Base-by-base conservation (phyloP, 495 filamentous ascomycete species). In the Aspergillus ostianus region DNA sequence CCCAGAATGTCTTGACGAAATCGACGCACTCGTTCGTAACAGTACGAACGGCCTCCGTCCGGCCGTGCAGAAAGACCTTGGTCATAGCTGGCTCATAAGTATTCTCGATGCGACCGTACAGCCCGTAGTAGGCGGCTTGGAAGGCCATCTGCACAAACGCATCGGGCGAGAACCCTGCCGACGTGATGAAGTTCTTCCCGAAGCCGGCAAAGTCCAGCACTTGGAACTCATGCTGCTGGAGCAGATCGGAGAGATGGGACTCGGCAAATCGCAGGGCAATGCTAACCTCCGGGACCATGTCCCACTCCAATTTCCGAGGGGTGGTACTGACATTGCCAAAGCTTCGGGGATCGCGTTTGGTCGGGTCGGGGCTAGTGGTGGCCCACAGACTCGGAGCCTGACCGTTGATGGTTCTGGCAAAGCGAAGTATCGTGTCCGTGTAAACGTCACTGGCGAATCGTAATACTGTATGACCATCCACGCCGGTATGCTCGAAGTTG, bases 101-200 rank as follows among this genome's bases (percentile, higher is more conserved):
- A 68, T 90, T 95, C 73, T 98, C 94, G 6, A 96, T 82, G 5
- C 91, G 85, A 6, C 94, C 94, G 65, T 98, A 98, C 32, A 98
- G 85, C 29, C 95, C 94, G 67, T 98, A 98, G 78, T 98, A 98
- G 15, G 95, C 94, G 27, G 94, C 94, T 73, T 98, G 94, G 78
- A 97, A 98, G 4, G 94, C 95, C 94, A 98, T 98, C 72, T 98
- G 94, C 30, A 98, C 90, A 64, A 97, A 98, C 2, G 94, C 94
- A 71, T 98, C 94, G 0, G 94, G 94, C 0, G 94, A 97, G 70
- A 98, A 95, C 23, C 95, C 95, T 83, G 91, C 92, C 0, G 90
- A 92, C 1, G 92, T 98, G 70, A 98, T 98, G 66, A 96, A 97
- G 73, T 94, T 96, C 82, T 97, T 97, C 32, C 94, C 94, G 66